phyloP scores from a whole-genome alignment of 2,329 filamentous ascomycete species.

The Phaeosphaeriaceae sp. region DNA sequence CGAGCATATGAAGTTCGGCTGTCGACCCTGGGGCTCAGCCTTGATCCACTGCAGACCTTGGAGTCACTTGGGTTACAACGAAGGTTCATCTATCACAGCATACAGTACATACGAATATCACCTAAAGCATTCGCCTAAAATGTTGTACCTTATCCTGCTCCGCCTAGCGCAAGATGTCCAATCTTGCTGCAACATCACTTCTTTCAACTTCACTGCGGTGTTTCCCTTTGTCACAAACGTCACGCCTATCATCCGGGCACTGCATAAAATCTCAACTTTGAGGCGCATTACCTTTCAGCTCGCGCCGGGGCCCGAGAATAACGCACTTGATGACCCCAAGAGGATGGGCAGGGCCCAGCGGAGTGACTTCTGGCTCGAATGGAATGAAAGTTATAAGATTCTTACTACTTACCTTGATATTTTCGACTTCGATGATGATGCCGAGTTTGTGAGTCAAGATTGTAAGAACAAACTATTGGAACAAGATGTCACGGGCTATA shows the following conservation, averaged over 20 bases:
- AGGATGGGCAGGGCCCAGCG: conserved; percentile 52
- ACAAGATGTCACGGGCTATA: conserved; percentile 32
- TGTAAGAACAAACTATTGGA: conserved; percentile 22
- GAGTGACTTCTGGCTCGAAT: conserved; percentile 49
- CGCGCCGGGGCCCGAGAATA: conserved; percentile 49
- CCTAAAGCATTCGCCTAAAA: conserved; percentile 66
- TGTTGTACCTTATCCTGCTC: conserved; percentile 60
- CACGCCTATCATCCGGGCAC: conserved; percentile 26
- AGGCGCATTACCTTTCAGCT: conserved; percentile 49
- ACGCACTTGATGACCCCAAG: conserved; percentile 46
- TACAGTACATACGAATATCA: conserved; percentile 77
- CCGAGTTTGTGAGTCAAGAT: conserved; percentile 34
- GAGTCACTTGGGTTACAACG: conserved; percentile 71
- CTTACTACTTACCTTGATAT: conserved; percentile 30
- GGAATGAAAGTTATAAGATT: conserved; percentile 39
- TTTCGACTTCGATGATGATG: conserved; percentile 28
- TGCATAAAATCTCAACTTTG: conserved; percentile 41
- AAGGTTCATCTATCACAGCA: conserved; percentile 74
- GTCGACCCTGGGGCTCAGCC: conserved; percentile 26
- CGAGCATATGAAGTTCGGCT: conserved; percentile 13
- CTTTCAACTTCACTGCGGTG: conserved; percentile 66
- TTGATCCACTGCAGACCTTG: conserved; percentile 69
- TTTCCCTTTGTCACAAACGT: conserved; percentile 72
- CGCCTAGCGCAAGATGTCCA: conserved; percentile 32
- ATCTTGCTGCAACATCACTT: conserved; percentile 49